Evolutionary conservation across 169 alveolate species (phyloP), one percentile per base, ranked within the genome.

Genomic region (Plasmodium cynomolgi): DNA sequence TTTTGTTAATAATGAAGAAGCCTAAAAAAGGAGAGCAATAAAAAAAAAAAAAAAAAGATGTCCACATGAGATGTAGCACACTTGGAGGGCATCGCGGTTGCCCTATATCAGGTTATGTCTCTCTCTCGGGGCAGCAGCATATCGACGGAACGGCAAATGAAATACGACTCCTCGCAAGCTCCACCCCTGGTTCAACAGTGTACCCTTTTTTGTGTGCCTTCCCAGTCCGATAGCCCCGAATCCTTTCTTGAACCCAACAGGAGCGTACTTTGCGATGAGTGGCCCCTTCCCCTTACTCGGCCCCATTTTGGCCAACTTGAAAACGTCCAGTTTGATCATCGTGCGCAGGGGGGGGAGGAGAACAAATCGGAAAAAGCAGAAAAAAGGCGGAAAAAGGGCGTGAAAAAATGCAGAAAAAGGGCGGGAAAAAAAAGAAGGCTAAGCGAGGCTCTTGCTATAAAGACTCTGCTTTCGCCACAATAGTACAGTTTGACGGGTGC

Each of bases 271-370:
- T 17, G 97, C 97, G 5, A 96, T 84, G n/a, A 97, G 96, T 9
- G 98, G 98, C 7, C 98, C 98, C n/a, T 98, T 81, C 47, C 98
- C 98, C 91, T 97, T 96, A 83, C 98, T 96, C 1, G 98, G 97
- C 15, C 98, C 98, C 84, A 88, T 92, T 85, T 92, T 85, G 23
- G 97, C 97, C 83, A 81, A 54, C 58, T 34, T 33, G 93, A 13
- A 68, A 96, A 93, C 13, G 93, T 31, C 84, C 81, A 93, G 92
- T 90, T 44, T 94, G 47, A 90, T 37, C 91, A 90, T 82, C 81
- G 23, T 33, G 20, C 31, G 58, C n/a, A n/a, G 71, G 33, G 5
- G 71, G 41, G 77, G 41, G n/a, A 26, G 7, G 20, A 2, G 34
- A 62, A 62, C 37, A 62, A 62, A 62, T 62, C 13, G 77, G 15